Percentiles rank a stretch among this genome's conserved stretches.
These are phyloP conservation scores for Kodamaea hsintzibuensis DNA, from an alignment of 805 yeast genomes.

Conservation along the genomic window DNA sequence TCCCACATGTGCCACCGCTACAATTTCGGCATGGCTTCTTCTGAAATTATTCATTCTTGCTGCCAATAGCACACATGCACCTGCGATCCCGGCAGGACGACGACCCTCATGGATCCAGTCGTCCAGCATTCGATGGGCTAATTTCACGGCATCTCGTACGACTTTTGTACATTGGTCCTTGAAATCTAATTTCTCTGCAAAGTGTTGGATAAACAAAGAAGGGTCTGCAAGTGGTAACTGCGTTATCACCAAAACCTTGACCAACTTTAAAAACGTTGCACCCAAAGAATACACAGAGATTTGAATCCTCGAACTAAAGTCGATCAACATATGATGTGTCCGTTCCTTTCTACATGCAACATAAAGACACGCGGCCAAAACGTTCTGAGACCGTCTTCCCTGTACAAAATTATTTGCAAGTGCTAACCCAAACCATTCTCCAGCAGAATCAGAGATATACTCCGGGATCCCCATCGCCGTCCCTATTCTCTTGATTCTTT, in stretches of 20 bases:
- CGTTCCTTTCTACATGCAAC: conserved; percentile 89
- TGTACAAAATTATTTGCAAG: conserved; percentile 88
- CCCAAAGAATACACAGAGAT: conserved; percentile 94
- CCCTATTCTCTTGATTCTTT: conserved; percentile 79
- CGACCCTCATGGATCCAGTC: conserved; percentile 98
- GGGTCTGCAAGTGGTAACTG: conserved; percentile 91
- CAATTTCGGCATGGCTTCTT: conserved; percentile 89
- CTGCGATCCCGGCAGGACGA: conserved; percentile 98
- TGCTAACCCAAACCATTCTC: conserved; percentile 87
- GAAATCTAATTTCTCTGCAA: conserved; percentile 83
- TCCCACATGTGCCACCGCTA: conserved; percentile 93
- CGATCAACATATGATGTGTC: conserved; percentile 95
- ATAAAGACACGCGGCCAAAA: conserved; percentile 91
- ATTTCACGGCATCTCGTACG: conserved; percentile 78
- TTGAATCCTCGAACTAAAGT: conserved; percentile 86
- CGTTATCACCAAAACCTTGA: conserved; percentile 77
- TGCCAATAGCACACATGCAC: conserved; percentile 90
- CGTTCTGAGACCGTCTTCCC: conserved; percentile 96
- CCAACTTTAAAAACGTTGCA: conserved; percentile 91
- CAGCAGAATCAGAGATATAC: conserved; percentile 80
- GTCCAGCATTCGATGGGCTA: conserved; percentile 87
- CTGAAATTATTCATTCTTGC: conserved; percentile 96
- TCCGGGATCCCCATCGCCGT: conserved; percentile 78
- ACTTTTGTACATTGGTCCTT: conserved; percentile 75
- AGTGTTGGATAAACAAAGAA: conserved; percentile 88